A percentile compares a stretch with the other conserved stretches of the same genome.
Conservation (phyloP, 2,329 filamentous ascomycete species). For the Bisporella sp. region DNA sequence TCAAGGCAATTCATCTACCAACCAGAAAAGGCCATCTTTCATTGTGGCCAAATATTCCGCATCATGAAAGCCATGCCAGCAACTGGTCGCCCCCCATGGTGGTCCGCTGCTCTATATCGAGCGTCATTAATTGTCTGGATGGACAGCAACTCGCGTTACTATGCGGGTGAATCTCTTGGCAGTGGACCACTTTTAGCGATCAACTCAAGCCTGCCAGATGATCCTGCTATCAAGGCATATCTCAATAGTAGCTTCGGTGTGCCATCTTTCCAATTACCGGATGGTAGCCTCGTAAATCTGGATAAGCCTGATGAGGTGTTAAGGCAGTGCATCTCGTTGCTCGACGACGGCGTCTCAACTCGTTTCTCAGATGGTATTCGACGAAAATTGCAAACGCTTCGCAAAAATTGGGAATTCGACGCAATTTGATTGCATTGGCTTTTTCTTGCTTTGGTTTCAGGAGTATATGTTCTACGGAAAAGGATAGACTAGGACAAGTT, state of each 20-base stretch:
- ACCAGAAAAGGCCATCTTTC: slow-evolving; percentile 57
- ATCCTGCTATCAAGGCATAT: slow-evolving; percentile 43
- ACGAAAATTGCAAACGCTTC: slow-evolving; percentile 40
- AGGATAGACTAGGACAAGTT: too few relatives aligned
- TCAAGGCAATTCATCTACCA: slow-evolving; percentile 58
- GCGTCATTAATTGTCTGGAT: slow-evolving; percentile 56
- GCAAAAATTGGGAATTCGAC: slow-evolving; percentile 22
- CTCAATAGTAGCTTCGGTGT: slow-evolving; percentile 40
- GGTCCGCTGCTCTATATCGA: slow-evolving; percentile 65
- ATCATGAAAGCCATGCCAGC: slow-evolving; percentile 53
- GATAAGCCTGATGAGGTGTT: slow-evolving; percentile 42
- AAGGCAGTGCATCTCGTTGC: slow-evolving; percentile 42
- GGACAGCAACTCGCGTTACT: slow-evolving; percentile 48
- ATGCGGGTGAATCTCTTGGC: slow-evolving; percentile 28
- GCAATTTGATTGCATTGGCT: too few relatives aligned
- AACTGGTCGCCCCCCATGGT: slow-evolving; percentile 60
- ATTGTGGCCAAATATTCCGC: slow-evolving; percentile 60
- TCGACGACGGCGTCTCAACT: slow-evolving; percentile 44
- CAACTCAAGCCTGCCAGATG: slow-evolving; percentile 42
- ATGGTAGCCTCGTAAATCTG: slow-evolving; percentile 37
- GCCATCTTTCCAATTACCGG: slow-evolving; percentile 42
- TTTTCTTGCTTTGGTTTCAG: too few relatives aligned
- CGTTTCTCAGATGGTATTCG: slow-evolving; percentile 48
- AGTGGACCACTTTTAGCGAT: slow-evolving; percentile 38
- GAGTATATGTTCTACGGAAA: too few relatives aligned